Evolutionary conservation across 2,329 filamentous ascomycete species (phyloP).

Genomic region (Phialophora tarda): DNA sequence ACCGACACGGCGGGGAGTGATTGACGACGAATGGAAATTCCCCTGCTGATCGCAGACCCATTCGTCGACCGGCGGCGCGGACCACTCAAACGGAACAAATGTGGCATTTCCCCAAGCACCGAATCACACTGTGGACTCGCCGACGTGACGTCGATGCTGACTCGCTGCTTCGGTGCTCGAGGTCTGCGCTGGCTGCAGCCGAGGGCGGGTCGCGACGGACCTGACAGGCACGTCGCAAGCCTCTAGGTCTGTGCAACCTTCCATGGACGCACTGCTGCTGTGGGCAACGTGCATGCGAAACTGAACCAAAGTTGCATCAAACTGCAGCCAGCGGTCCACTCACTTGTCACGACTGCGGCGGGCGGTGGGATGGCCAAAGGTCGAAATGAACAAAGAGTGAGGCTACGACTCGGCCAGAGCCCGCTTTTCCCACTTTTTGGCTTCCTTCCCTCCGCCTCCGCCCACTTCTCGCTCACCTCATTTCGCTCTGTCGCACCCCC

Average conservation of each 20-base stretch:
- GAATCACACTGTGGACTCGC: background rate
- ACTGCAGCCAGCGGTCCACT: slow-evolving; percentile 8
- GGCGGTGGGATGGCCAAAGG: slow-evolving; percentile 10
- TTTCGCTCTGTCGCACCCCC: slow-evolving; percentile 17
- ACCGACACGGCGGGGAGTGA: slow-evolving; percentile 19
- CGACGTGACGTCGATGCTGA: slow-evolving; percentile 11
- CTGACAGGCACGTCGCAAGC: slow-evolving; percentile 15
- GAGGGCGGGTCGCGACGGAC: slow-evolving; percentile 22
- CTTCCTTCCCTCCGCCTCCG: background rate
- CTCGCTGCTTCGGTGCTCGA: slow-evolving; percentile 13
- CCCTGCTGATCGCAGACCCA: slow-evolving; percentile 30
- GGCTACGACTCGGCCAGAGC: slow-evolving; percentile 6
- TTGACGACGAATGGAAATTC: slow-evolving; percentile 26
- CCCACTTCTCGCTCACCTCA: slow-evolving; percentile 23
- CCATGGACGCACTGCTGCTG: background rate
- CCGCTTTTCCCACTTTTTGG: slow-evolving; percentile 24
- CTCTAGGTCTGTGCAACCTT: background rate
- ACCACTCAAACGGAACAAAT: background rate
- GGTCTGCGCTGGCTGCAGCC: slow-evolving; percentile 20
- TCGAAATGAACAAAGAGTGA: slow-evolving; percentile 4
- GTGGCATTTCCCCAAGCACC: background rate
- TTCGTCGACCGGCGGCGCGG: background rate
- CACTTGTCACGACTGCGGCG: background rate
- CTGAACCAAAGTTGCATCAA: slow-evolving; percentile 17
- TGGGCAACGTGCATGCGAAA: slow-evolving; percentile 17